Evolutionary conservation across 805 yeast genomes (phyloP).

Genomic region (Diddensiella santjacobensis): DNA sequence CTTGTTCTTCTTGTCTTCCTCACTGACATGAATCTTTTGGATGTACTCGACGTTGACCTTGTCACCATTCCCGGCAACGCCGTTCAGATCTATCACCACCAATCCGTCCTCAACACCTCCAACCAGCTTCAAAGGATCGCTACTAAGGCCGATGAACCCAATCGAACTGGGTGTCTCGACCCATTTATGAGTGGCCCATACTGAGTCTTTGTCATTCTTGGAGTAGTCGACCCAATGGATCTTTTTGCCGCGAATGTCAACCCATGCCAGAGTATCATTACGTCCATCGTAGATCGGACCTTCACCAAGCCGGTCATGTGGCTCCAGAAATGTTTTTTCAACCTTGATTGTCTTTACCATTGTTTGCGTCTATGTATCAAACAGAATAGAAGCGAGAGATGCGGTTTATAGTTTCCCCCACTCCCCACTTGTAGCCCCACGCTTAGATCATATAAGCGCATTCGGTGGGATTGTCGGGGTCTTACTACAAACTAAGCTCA

Average conservation of each 20-base stretch:
- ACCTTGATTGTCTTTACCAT: constrained; percentile 2
- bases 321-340: constrained; percentile 9
- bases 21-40: constrained; percentile 20
- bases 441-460: neutral
- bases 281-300: constrained; percentile 34
- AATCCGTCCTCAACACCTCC: constrained; percentile 67
- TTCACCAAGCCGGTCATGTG: constrained; percentile 28
- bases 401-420: no score
- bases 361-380: neutral
- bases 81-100: constrained; percentile 46
- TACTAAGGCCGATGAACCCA: constrained; percentile 72
- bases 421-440: neutral
- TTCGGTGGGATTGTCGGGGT: no score
- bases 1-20: constrained; percentile 19
- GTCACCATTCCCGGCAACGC: constrained; percentile 27
- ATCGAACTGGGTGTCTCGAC: constrained; percentile 44
- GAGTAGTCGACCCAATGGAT: constrained; percentile 24
- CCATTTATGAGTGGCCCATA: constrained; percentile 33
- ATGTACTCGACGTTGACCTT: constrained; percentile 34
- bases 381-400: no score
- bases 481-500: no score
- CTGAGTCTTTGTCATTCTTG: constrained; percentile 25
- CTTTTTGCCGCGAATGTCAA: constrained; percentile 29
- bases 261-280: constrained; percentile 29
- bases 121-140: constrained; percentile 46